phyloP scores from a whole-genome alignment of 2,329 filamentous ascomycete genomes.

The Didymella lethalis region DNA sequence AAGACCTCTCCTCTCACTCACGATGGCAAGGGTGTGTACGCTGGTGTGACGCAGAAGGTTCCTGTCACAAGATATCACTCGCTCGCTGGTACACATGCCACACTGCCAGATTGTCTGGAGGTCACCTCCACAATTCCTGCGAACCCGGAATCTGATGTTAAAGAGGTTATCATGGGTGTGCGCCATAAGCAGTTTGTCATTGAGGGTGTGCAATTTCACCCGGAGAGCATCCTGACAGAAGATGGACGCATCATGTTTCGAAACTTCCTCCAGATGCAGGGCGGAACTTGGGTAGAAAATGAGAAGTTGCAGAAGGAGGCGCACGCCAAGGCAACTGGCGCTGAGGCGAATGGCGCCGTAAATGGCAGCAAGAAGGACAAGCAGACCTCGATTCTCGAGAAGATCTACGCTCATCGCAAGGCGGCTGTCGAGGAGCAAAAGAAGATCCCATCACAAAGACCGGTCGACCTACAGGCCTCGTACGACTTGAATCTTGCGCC shows the following conservation, averaged over 20 bases:
- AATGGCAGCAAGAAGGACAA: slow-evolving; percentile 57
- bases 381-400: slow-evolving; percentile 86
- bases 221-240: slow-evolving; percentile 93
- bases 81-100: slow-evolving; percentile 87
- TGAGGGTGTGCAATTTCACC: slow-evolving; percentile 98
- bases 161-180: slow-evolving; percentile 94
- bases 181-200: slow-evolving; percentile 89
- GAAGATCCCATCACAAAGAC: slow-evolving; percentile 81
- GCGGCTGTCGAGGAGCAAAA: slow-evolving; percentile 81
- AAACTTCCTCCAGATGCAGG: slow-evolving; percentile 88
- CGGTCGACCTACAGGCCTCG: slow-evolving; percentile 82
- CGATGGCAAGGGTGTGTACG: slow-evolving; percentile 91
- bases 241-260: slow-evolving; percentile 88
- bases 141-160: slow-evolving; percentile 74
- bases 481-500: slow-evolving; percentile 87
- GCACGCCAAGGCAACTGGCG: slow-evolving; percentile 45
- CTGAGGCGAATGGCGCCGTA: slow-evolving; percentile 32
- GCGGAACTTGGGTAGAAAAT: slow-evolving; percentile 91
- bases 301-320: slow-evolving; percentile 59
- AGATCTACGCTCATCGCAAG: slow-evolving; percentile 85
- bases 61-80: slow-evolving; percentile 97
- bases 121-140: slow-evolving; percentile 85
- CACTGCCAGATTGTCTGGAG: slow-evolving; percentile 84
- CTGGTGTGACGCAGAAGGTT: slow-evolving; percentile 77
- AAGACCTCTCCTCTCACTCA: slow-evolving; percentile 93